Evolutionary conservation across 108 stramenopile genomes (phyloP), one percentile per base, ranked within the genome.

Genomic region (Schizochytrium sp.): DNA sequence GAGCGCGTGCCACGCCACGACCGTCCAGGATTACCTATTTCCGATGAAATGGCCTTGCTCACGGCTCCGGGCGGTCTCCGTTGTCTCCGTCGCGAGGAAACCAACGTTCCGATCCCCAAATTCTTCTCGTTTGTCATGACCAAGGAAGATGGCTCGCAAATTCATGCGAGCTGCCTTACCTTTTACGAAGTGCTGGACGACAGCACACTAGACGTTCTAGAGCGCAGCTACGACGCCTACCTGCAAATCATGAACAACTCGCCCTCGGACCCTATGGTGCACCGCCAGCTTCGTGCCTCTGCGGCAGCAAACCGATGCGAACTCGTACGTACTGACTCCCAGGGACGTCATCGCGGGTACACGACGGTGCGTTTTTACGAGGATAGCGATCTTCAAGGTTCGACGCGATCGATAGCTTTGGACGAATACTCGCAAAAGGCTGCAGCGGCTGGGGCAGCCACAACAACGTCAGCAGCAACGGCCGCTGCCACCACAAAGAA

Each of bases 1-100:
- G 76, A 83, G 25, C 76, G 76, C 48, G 76, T 83, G n/a, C 76
- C 76, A 6, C 76, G 76, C 28, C n/a, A 47, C n/a, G 76, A 83
- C 48, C 76, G 76, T 1, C 76, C 76, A 12, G 76, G 51, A 53
- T 23, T 83, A 12, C 48, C 45, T 3, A 53, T 83, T 34, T 53
- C 76, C 18, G 45, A 47, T 83, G 76, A 83, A 83, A 83, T 83
- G 51, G 76, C 76, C n/a, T 16, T 83, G 76, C 51, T 83, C 45
- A 83, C 76, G 0, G 76, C 76, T 8, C 76, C 76, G 0, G 51
- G 51, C 28, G 76, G 76, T 47, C 45, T 83, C 25, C 45, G 28
- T 6, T 53, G 45, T 23, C 51, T 25, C 6, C 19, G 76, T 6
- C 76, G 76, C 51, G 76, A 53, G 23, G 76, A 53, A 12, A 83